Base-by-base conservation (phyloP, 352 stramenopile genomes). In the Pythium brachiatum region DNA sequence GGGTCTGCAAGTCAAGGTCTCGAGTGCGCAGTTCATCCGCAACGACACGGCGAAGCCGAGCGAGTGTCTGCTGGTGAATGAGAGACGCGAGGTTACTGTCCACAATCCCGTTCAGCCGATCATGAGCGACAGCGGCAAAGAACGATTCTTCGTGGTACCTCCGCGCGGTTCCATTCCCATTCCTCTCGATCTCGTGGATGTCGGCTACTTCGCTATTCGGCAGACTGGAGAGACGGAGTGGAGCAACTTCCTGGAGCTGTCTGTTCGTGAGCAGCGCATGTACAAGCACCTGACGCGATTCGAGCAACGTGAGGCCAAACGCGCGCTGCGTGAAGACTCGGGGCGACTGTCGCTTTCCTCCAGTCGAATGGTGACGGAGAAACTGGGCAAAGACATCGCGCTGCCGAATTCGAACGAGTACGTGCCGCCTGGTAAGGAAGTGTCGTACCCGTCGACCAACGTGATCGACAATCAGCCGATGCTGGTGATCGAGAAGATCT, bases 391-490 rank as follows among this genome's bases (percentile, higher is more conserved):
- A 8, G 81, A 86, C 21, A 68, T 84, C 7, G 36, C 67, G 12
- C 66, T 91, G 20, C 82, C 85, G 1, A 72, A 88, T 26, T 38
- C 66, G n/a, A 76, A 61, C 26, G 75, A 77, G 26, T 74, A 83
- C 57, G 58, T 70, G 18, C 57, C 67, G 9, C 69, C 83, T 1
- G 87, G 87, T 7, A 83, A 83, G 43, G 78, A 94, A 58, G 58
- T 89, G 15, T 31, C 81, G 1, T 94, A 93, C 54, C 80, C 83
- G 12, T 92, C 82, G 20, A 78, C 73, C 21, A 83, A 64, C 48
- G 77, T 70, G 50, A 94, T 96, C 51, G 87, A 96, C 57, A 81
- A 92, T 43, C 87, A 96, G 63, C 87, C 87, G 3, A 94, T 84
- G 3, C 43, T 81, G 18, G 86, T 94, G 0, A 69, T 91, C 31